Evolutionary conservation across 371 early-diverging fungal species (phyloP).

Genomic region (Zancudomyces culisetae): DNA sequence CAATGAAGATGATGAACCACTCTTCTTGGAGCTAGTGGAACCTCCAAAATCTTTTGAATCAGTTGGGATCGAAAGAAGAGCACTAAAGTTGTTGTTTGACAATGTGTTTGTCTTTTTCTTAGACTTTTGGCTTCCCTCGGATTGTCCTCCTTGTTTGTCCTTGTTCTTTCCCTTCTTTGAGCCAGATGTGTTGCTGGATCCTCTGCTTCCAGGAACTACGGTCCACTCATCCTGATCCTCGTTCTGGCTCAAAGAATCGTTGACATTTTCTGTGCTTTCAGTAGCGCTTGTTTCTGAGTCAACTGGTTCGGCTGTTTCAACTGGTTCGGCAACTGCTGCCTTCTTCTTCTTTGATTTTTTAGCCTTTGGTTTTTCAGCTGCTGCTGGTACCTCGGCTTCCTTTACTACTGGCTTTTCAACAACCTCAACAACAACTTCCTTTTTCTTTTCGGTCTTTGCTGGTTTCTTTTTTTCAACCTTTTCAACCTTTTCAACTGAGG

Average conservation of each 20-base stretch:
- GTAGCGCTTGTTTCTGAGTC: too few relatives aligned
- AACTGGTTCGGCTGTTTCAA: not conserved
- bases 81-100: not conserved
- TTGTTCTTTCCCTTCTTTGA: not conserved
- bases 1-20: not conserved
- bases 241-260: not conserved
- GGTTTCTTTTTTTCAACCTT: not conserved
- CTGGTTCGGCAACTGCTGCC: not conserved
- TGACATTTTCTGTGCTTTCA: not conserved
- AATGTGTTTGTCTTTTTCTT: not conserved
- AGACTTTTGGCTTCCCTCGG: not conserved
- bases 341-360: not conserved
- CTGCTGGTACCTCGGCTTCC: not conserved
- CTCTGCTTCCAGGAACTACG: not conserved
- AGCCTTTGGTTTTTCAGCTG: not conserved
- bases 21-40: not conserved
- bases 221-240: not conserved
- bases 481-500: not conserved
- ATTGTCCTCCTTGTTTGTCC: not conserved
- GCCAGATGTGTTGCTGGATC: not conserved
- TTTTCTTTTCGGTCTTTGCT: not conserved
- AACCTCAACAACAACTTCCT: not conserved
- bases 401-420: not conserved
- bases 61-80: not conserved
- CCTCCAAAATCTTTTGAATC: not conserved